Conservation (phyloP, 208 protist species). For the Crithidia acanthocephali region DNA sequence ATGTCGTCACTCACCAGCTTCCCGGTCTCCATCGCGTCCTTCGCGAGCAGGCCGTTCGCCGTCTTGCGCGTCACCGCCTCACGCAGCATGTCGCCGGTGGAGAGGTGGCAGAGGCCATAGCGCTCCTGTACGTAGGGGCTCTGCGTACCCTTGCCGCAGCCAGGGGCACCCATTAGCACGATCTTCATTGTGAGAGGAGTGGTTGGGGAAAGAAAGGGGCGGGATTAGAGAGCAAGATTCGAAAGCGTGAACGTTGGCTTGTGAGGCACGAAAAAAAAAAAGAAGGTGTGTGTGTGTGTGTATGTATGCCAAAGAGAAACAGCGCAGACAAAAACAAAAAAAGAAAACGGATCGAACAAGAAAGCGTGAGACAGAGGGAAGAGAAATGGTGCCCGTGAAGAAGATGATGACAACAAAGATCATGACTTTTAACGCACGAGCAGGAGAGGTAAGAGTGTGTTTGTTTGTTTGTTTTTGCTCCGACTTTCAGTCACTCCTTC, state of each 20-base stretch:
- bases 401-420: no score
- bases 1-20: slow-evolving; percentile 93
- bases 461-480: no score
- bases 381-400: neutral
- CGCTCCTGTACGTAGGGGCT: slow-evolving; percentile 87
- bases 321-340: neutral
- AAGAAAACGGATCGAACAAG: no score
- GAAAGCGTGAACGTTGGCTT: neutral
- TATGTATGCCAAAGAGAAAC: no score
- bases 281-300: neutral
- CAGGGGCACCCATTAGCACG: slow-evolving; percentile 91
- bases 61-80: slow-evolving; percentile 80
- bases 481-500: no score
- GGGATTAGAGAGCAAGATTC: no score
- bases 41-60: slow-evolving; percentile 66
- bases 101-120: slow-evolving; percentile 93
- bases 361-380: neutral
- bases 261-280: neutral
- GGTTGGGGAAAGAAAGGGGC: neutral
- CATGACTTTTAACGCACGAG: no score
- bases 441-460: no score
- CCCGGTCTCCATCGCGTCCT: slow-evolving; percentile 78
- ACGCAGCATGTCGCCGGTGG: slow-evolving; percentile 95
- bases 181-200: slow-evolving; percentile 78
- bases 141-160: slow-evolving; percentile 96